Evolutionary conservation across 495 filamentous ascomycete species (phyloP).

Genomic region (Trichodelitschia bisporula): DNA sequence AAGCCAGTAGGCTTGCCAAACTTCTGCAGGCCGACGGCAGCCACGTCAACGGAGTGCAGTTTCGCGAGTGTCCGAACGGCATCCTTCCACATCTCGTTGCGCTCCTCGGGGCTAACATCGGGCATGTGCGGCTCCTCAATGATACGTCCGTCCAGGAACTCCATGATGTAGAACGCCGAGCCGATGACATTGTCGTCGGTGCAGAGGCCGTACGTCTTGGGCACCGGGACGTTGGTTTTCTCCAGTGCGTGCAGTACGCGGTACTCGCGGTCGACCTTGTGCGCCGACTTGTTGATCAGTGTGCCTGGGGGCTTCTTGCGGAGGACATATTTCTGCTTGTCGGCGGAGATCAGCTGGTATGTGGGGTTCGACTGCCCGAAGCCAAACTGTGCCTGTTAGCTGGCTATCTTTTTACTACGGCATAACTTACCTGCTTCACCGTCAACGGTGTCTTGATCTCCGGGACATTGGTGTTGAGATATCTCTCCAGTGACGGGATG

Average conservation of each 20-base stretch:
- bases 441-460: slow-evolving; percentile 50
- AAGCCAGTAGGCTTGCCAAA: slow-evolving; percentile 55
- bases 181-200: slow-evolving; percentile 49
- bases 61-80: slow-evolving; percentile 55
- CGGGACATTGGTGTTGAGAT: slow-evolving; percentile 43
- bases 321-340: slow-evolving; percentile 43
- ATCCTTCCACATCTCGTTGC: slow-evolving; percentile 55
- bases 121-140: slow-evolving; percentile 64
- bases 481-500: slow-evolving; percentile 41
- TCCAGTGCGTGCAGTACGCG: slow-evolving; percentile 60
- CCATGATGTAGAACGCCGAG: slow-evolving; percentile 84
- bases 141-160: slow-evolving; percentile 68
- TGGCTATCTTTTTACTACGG: not conserved
- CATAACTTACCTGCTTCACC: slow-evolving; percentile 44
- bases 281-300: slow-evolving; percentile 68
- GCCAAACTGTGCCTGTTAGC: slow-evolving; percentile 39
- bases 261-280: slow-evolving; percentile 81
- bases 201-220: slow-evolving; percentile 60
- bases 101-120: slow-evolving; percentile 33
- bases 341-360: slow-evolving; percentile 47
- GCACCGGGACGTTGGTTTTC: slow-evolving; percentile 54
- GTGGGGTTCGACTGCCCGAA: slow-evolving; percentile 91
- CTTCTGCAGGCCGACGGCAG: slow-evolving; percentile 31
- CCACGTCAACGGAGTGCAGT: slow-evolving; percentile 45
- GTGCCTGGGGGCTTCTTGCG: slow-evolving; percentile 83